A percentile compares a stretch with the other conserved stretches of the same genome.
Evolutionary conservation across 768 basidiomycete genomes (phyloP).

Genomic region (Leccinellum albellum): DNA sequence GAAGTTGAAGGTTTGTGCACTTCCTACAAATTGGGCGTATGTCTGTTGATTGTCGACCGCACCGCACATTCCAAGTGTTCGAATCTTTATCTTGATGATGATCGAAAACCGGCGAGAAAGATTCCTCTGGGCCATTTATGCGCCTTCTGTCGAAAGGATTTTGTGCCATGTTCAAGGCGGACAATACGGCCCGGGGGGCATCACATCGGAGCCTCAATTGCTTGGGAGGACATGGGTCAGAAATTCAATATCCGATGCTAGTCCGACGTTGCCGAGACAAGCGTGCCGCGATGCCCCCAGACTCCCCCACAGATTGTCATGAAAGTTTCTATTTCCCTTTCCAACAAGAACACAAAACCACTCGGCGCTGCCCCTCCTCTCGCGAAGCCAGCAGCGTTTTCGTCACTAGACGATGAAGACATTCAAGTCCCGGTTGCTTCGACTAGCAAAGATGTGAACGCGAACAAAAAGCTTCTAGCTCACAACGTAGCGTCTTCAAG

Average conservation of each 20-base stretch:
- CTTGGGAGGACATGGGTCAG: neutral
- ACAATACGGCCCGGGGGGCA: neutral
- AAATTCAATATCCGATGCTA: neutral
- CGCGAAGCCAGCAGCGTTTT: constrained; percentile 60
- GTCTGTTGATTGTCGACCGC: constrained; percentile 53
- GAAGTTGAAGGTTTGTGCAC: neutral
- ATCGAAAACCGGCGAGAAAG: constrained; percentile 58
- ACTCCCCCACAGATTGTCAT: constrained; percentile 35
- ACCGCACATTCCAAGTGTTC: constrained; percentile 34
- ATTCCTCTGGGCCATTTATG: constrained; percentile 88
- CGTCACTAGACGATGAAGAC: constrained; percentile 62
- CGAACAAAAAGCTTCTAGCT: constrained; percentile 54
- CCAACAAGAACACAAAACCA: constrained; percentile 49
- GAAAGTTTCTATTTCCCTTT: constrained; percentile 90
- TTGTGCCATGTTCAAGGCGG: constrained; percentile 41
- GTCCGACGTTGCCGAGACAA: neutral
- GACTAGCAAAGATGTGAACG: constrained; percentile 37
- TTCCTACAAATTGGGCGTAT: constrained; percentile 84
- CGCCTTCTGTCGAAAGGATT: constrained; percentile 78
- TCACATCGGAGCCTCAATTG: neutral
- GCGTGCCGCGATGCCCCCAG: neutral
- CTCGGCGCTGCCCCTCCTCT: constrained; percentile 50
- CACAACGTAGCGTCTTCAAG: constrained; percentile 60
- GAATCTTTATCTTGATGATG: constrained; percentile 34
- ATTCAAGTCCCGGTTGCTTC: constrained; percentile 42